Evolutionary conservation across 805 yeast species (phyloP).

Genomic region (Hemisphaericaspora nanyangensis): DNA sequence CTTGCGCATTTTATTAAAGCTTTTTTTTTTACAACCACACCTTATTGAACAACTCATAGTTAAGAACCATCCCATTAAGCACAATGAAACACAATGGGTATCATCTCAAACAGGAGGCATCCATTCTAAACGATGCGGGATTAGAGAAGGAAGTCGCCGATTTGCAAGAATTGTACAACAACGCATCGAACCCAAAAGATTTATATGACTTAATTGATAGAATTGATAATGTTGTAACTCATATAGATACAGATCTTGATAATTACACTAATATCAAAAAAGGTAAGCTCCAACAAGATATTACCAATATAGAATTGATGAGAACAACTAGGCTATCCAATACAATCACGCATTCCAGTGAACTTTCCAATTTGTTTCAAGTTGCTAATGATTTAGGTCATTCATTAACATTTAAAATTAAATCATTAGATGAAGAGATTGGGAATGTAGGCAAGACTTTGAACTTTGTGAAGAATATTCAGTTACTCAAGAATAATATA

Average conservation of each 20-base stretch:
- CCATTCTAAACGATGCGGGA: slow-evolving; percentile 3
- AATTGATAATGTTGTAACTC: slow-evolving; percentile 23
- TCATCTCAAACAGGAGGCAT: background rate
- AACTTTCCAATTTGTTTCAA: slow-evolving; percentile 50
- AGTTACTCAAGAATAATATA: slow-evolving; percentile 61
- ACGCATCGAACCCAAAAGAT: slow-evolving; percentile 27
- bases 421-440: slow-evolving; percentile 67
- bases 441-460: slow-evolving; percentile 58
- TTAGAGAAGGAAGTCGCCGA: slow-evolving; percentile 4
- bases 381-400: slow-evolving; percentile 64
- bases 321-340: slow-evolving; percentile 65
- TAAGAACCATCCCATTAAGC: too few species aligned
- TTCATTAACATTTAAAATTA: slow-evolving; percentile 64
- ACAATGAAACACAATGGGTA: background rate
- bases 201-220: slow-evolving; percentile 20
- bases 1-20: too few species aligned
- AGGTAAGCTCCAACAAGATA: slow-evolving; percentile 32
- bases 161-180: slow-evolving; percentile 12
- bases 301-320: slow-evolving; percentile 52
- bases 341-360: slow-evolving; percentile 53
- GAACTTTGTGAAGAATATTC: slow-evolving; percentile 61
- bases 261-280: slow-evolving; percentile 21
- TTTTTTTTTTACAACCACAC: too few species aligned
- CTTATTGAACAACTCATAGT: too few species aligned
- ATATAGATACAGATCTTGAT: slow-evolving; percentile 23